Conservation (phyloP, 805 yeast species). For the Spathaspora arborariae region DNA sequence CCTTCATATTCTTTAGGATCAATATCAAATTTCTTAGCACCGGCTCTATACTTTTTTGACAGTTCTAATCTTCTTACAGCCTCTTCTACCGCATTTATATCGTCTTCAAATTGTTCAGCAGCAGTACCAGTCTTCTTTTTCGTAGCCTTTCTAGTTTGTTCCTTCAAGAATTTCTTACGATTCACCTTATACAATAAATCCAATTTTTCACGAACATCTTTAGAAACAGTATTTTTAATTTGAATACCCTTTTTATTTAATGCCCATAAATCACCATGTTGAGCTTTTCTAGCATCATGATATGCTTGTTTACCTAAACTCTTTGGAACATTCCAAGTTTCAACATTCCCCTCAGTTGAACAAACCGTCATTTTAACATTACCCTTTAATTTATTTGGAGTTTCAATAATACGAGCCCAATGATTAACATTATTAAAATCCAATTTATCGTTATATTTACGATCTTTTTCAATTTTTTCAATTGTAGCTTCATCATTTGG, state of each 20-base stretch:
- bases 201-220: conserved; percentile 27
- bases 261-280: conserved; percentile 88
- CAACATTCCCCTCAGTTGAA: conserved; percentile 73
- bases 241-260: conserved; percentile 31
- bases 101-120: conserved; percentile 25
- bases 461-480: conserved; percentile 35
- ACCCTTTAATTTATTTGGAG: conserved; percentile 75
- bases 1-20: conserved; percentile 17
- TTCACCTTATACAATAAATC: conserved; percentile 34
- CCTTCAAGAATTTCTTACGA: conserved; percentile 35
- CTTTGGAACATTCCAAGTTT: conserved; percentile 84
- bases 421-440: conserved; percentile 24
- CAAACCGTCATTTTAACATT: conserved; percentile 80
- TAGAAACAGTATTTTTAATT: conserved; percentile 28
- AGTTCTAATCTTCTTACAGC: conserved; percentile 30
- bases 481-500: conserved; percentile 39
- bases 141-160: conserved; percentile 30
- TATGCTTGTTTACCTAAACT: conserved; percentile 69
- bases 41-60: conserved; percentile 26
- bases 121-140: conserved; percentile 24
- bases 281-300: conserved; percentile 86
- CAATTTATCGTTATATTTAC: conserved; percentile 19
- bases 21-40: conserved; percentile 25
- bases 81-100: conserved; percentile 22
- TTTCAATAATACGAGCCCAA: conserved; percentile 72